phyloP scores from a whole-genome alignment of 1,139 yeast species.

The Candida neerlandica region DNA sequence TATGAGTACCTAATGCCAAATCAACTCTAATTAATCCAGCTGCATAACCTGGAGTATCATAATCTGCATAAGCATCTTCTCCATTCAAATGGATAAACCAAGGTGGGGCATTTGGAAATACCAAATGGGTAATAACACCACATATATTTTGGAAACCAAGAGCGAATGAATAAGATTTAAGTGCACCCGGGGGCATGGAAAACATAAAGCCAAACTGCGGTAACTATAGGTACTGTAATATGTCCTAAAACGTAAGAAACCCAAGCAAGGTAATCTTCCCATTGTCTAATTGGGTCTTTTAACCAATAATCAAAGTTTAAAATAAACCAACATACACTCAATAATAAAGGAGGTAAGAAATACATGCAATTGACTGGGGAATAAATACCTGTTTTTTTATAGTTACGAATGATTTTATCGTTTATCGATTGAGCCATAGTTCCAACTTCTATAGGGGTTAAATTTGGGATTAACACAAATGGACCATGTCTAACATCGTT shows the following conservation, averaged over 20 bases:
- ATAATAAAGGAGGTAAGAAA: conserved; percentile 30
- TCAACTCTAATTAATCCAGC: conserved; percentile 72
- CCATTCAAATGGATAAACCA: conserved; percentile 69
- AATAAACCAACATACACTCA: conserved; percentile 39
- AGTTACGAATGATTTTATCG: conserved; percentile 12
- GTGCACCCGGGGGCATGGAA: conserved; percentile 67
- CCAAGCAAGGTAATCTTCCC: conserved; percentile 60
- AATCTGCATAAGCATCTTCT: conserved; percentile 52
- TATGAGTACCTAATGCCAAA: conserved; percentile 60
- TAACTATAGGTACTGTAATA: conserved; percentile 60
- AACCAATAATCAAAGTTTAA: conserved; percentile 40
- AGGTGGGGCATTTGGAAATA: conserved; percentile 71
- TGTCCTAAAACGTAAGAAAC: conserved; percentile 62
- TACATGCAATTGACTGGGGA: conserved; percentile 26
- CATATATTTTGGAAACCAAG: conserved; percentile 61
- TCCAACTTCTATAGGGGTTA: conserved; percentile 8
- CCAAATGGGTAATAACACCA: conserved; percentile 61
- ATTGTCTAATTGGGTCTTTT: conserved; percentile 29
- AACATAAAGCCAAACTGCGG: conserved; percentile 64
- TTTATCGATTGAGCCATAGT: conserved; percentile 12
- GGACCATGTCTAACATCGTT: conserved; percentile 4
- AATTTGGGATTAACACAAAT: conserved; percentile 8
- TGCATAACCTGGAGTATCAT: conserved; percentile 67
- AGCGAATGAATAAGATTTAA: conserved; percentile 53
- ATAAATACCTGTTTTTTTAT: conserved; percentile 12